A percentile compares a stretch with the other conserved stretches of the same genome.
These are phyloP conservation scores for Aspergillus pseudoterreus DNA, from an alignment of 2,329 filamentous ascomycete genomes.

Conservation along the genomic window DNA sequence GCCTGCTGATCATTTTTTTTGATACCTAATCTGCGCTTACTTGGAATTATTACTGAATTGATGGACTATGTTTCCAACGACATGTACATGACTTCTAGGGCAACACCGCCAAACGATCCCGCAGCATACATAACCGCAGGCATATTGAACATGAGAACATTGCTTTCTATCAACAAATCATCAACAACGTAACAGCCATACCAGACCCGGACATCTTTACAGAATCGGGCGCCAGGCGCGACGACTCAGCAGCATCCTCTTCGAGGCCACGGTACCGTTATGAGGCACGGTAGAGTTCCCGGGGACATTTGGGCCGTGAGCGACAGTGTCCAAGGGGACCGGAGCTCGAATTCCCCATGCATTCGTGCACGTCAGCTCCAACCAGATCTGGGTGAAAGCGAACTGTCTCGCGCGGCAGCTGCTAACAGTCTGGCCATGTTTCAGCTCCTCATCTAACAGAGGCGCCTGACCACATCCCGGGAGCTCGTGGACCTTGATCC, in stretches of 20 bases:
- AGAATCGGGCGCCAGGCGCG: not conserved
- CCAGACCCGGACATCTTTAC: not conserved
- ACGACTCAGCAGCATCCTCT: not conserved
- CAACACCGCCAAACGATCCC: not conserved
- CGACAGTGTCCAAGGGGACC: not conserved
- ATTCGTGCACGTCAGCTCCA: constrained; percentile 25
- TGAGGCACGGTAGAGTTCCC: not conserved
- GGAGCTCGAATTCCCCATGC: not conserved
- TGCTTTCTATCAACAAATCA: not conserved
- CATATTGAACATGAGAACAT: not conserved
- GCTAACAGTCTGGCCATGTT: constrained; percentile 14
- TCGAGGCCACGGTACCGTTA: not conserved
- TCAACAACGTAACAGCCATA: not conserved
- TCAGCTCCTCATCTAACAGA: constrained; percentile 21
- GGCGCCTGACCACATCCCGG: constrained; percentile 29
- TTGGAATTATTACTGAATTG: too few relatives aligned
- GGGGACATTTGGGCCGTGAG: not conserved
- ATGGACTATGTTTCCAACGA: too few relatives aligned
- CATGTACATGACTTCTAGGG: not conserved
- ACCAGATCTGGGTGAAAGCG: constrained; percentile 28
- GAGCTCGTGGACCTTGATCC: constrained; percentile 30
- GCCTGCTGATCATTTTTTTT: not conserved
- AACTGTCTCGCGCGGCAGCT: constrained; percentile 20
- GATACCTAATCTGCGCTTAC: not conserved
- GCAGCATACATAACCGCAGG: not conserved